Evolutionary conservation across 768 basidiomycete species (phyloP), one percentile per base, ranked within the genome.

Genomic region (Clitopilus passeckerianus): DNA sequence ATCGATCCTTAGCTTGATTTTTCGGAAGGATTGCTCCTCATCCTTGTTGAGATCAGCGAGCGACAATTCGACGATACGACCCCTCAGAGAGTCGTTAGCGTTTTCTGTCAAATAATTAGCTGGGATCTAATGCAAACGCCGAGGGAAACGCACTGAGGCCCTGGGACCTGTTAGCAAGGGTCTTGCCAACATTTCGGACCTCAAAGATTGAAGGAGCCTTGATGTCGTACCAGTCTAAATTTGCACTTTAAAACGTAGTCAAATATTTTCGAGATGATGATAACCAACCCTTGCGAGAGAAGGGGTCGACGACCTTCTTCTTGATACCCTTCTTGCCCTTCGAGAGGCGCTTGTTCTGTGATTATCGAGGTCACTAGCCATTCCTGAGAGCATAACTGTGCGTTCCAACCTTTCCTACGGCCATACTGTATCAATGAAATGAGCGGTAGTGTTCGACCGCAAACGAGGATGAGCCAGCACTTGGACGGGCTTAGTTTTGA

Each of bases 241-340:
- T 37, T 10, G 54, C 54, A 62, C 23, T 59, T 20, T 37, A 14
- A 60, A 35, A 54, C 22, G 57, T 46, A 41, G 34, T 37, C 20
- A 14, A 15, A 15, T 2, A 30, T 6, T 16, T 33, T 20, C n/a
- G 23, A 54, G 44, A 16, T 23, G 46, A n/a, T 34, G 33, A 20
- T 59, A 59, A 69, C 65, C 61, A 68, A 95, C 96, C 96, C 81
- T 99, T 99, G 83, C 97, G 89, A 66, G 96, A 89, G 90, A 99
- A 97, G 64, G 97, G 95, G 85, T 99, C 97, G 64, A 99, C 94
- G 74, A 97, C 95, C 89, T 98, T 97, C 84, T 98, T 99, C 94
- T 99, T 99, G 83, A 98, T 89, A 75, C 93, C 94, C 83, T 95
- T 95, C 86, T 95, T 95, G 70, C 94, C 94, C 82, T 97, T 97